These are phyloP conservation scores for Lasiodiplodia theobromae DNA, from an alignment of 2,329 filamentous ascomycete species.

Conservation along the genomic window DNA sequence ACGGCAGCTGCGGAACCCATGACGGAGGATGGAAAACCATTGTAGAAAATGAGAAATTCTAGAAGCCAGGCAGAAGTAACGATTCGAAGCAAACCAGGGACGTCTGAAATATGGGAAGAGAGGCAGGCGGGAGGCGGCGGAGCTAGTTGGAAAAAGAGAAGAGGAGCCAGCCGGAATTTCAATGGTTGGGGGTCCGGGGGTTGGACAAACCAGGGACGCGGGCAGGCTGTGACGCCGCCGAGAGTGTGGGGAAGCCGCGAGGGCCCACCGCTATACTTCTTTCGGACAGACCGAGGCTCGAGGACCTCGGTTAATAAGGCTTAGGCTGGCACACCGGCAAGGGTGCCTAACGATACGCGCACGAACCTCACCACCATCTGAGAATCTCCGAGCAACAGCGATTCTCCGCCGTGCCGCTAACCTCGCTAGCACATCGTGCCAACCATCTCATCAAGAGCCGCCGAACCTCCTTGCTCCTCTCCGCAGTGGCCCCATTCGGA, in stretches of 20 bases:
- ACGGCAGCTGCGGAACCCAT: conserved; percentile 68
- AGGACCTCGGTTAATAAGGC: conserved; percentile 14
- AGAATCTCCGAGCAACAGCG: neutral
- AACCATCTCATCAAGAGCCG: neutral
- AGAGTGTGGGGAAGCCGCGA: conserved; percentile 21
- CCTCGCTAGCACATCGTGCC: neutral
- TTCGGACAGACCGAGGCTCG: neutral
- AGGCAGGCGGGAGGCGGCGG: neutral
- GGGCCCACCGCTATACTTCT: neutral
- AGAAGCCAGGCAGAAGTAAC: neutral
- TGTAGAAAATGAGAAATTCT: conserved; percentile 1
- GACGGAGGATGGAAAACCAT: conserved; percentile 67
- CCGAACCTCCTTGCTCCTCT: neutral
- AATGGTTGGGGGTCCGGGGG: neutral
- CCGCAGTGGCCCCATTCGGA: neutral
- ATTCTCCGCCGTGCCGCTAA: neutral
- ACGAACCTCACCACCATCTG: neutral
- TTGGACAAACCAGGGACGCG: neutral
- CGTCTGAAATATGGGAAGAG: neutral
- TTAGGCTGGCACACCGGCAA: neutral
- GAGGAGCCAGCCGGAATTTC: neutral
- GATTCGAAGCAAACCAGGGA: neutral
- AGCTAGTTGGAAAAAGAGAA: neutral
- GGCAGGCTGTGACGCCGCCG: neutral
- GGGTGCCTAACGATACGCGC: neutral